Base-by-base conservation (phyloP, 768 basidiomycete genomes). In the Xerocomus brunneocitrinus region DNA sequence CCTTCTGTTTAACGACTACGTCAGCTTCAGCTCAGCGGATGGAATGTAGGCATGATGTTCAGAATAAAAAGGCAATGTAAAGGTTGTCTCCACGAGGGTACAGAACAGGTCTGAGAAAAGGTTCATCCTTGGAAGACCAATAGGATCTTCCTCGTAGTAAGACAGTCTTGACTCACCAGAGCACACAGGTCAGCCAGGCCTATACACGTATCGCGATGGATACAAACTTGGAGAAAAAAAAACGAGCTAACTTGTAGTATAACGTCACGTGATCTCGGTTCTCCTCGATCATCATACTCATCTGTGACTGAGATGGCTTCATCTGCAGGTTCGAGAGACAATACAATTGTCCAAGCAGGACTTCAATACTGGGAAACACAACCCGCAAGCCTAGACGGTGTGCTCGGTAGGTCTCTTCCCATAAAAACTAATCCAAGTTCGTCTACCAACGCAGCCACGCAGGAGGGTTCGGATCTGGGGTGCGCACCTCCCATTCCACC, bases 311-410 rank as follows among this genome's bases (percentile, higher is more conserved):
- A 5, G 24, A 59, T 56, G 58, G 25, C 48, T 28, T 53, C 54
- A 14, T 54, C 54, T 2, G 24, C 52, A 12, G 42, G 62, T n/a
- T 65, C 69, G 35, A 69, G 63, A 46, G 56, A 64, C 19, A 52
- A 73, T 44, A 83, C 90, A 0, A 76, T 86, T 53, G 75, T 92
- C 28, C 71, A 87, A 53, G 81, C 85, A 35, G 91, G 95, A 14
- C 82, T 98, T 41, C 74, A 81, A 22, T 98, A 97, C 67, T 98
- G 95, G 95, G 78, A 76, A 22, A 75, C 75, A 1, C 89, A 92
- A 58, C 84, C 88, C 8, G 89, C 94, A 4, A 89, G 74, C 55
- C 79, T 89, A 30, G 84, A 97, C 63, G 92, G 95, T 43, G 95
- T 98, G 8, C 79, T 98, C 27, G 95, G 91, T 66, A 68, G 61